Conservation (phyloP, 148 eudicot species). For the Rhododendron ovatum region DNA sequence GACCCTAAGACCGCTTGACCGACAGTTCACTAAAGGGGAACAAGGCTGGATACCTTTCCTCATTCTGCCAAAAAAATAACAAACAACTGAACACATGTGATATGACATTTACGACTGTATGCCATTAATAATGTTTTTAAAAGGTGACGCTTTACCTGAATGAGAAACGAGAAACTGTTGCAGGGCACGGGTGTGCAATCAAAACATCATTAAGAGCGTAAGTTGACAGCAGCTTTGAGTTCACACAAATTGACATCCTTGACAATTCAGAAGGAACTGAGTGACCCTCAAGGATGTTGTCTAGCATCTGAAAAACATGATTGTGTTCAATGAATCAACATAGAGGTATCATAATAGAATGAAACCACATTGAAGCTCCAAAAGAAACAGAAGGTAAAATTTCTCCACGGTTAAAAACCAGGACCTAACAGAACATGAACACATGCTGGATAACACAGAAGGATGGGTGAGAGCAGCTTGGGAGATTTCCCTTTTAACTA, state of each 20-base stretch:
- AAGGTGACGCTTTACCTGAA: constrained; percentile 45
- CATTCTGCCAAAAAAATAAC: constrained; percentile 35
- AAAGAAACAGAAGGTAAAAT: not conserved
- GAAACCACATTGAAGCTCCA: not conserved
- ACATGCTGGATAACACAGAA: not conserved
- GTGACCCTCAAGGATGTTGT: constrained; percentile 58
- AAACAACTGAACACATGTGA: not conserved
- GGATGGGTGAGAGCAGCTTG: not conserved
- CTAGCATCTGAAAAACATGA: constrained; percentile 43
- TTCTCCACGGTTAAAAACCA: not conserved
- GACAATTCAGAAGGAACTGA: constrained; percentile 54
- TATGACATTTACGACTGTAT: not conserved
- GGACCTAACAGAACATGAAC: not conserved
- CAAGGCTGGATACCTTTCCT: constrained; percentile 29
- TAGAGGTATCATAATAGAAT: not conserved
- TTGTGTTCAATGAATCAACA: not conserved
- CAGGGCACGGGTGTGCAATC: constrained; percentile 87
- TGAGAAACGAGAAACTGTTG: constrained; percentile 81
- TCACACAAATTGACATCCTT: constrained; percentile 63
- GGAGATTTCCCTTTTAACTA: not conserved
- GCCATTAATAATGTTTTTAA: not conserved
- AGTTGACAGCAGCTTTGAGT: constrained; percentile 49
- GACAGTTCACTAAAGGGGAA: constrained; percentile 41
- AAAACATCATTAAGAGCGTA: constrained; percentile 75
- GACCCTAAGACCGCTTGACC: constrained; percentile 89